phyloP scores from a whole-genome alignment of 441 rosid species.

The Aquilaria agallochum region DNA sequence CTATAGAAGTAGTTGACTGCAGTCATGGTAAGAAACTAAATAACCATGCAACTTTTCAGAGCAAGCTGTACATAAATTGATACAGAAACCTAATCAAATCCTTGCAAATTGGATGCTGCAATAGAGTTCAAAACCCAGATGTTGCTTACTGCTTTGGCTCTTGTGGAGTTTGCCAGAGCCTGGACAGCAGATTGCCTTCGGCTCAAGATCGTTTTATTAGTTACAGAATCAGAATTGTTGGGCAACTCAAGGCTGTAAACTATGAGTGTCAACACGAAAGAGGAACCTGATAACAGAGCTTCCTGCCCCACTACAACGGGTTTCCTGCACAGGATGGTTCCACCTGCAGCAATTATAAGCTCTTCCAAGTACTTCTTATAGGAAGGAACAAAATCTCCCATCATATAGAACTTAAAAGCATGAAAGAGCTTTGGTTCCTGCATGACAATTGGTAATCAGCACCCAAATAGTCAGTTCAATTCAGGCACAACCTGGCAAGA shows the following conservation, averaged over 20 bases:
- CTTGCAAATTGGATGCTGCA: slow-evolving; percentile 62
- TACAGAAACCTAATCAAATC: neutral
- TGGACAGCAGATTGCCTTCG: slow-evolving; percentile 51
- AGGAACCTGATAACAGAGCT: slow-evolving; percentile 9
- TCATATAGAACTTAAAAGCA: slow-evolving; percentile 50
- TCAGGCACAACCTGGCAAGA: neutral
- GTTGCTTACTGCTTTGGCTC: slow-evolving; percentile 67
- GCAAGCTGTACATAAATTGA: too few relatives aligned
- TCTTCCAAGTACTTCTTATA: slow-evolving; percentile 79
- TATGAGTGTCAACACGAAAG: slow-evolving; percentile 40
- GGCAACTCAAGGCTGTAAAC: slow-evolving; percentile 62
- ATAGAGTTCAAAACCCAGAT: slow-evolving; percentile 83
- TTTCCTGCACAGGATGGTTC: slow-evolving; percentile 57
- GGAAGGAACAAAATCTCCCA: slow-evolving; percentile 62
- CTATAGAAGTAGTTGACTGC: too few relatives aligned
- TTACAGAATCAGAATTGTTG: slow-evolving; percentile 31
- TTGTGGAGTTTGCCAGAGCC: slow-evolving; percentile 53
- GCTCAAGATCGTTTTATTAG: slow-evolving; percentile 36
- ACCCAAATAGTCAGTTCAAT: neutral
- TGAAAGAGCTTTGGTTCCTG: slow-evolving; percentile 74
- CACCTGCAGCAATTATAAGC: slow-evolving; percentile 63
- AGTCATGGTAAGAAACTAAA: too few relatives aligned
- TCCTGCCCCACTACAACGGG: slow-evolving; percentile 39
- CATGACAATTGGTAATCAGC: slow-evolving; percentile 12
- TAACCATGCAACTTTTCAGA: too few relatives aligned